Evolutionary conservation across 208 protist species (phyloP), one percentile per base, ranked within the genome.

Genomic region (Trypanosoma cruzi): DNA sequence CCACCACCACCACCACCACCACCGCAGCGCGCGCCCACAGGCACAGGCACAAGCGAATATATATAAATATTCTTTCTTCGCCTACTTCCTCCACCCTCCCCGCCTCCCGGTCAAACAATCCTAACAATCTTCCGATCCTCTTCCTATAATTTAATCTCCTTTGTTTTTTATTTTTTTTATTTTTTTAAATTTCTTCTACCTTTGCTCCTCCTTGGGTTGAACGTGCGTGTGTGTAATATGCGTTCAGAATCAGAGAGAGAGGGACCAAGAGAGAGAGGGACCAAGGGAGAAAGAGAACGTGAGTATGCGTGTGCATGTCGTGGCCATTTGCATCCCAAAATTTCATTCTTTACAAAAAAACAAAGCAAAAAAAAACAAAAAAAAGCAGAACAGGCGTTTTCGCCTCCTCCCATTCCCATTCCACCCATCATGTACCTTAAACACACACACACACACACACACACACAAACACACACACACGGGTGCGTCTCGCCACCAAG

Each of bases 281-380:
- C 46, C 44, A 26, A 49, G 36, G 64, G n/a, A 26, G 31, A 60
- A 14, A 62, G 26, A 71, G 14, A 50, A 49, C 10, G 0, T 36
- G 32, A 70, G 4, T 40, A 70, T 50, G 46, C 37, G 65, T 31
- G 44, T 46, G 42, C 67, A 42, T n/a, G n/a, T n/a, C n/a, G n/a
- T n/a, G n/a, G n/a, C n/a, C n/a, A n/a, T n/a, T n/a, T n/a, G n/a
- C n/a, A n/a, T n/a, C n/a, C n/a, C n/a, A n/a, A n/a, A n/a, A n/a
- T n/a, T n/a, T n/a, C n/a, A n/a, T n/a, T n/a, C n/a, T n/a, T n/a
- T n/a, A n/a, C n/a, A 42, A n/a, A n/a, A n/a, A n/a, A n/a, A n/a
- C n/a, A n/a, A n/a, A n/a, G n/a, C n/a, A n/a, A n/a, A n/a, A n/a
- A n/a, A n/a, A n/a, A n/a, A n/a, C n/a, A 54, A 37, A n/a, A 0